Evolutionary conservation across 1,284 basidiomycete species (phyloP), one percentile per base, ranked within the genome.

Genomic region (Cutaneotrichosporon sp.): DNA sequence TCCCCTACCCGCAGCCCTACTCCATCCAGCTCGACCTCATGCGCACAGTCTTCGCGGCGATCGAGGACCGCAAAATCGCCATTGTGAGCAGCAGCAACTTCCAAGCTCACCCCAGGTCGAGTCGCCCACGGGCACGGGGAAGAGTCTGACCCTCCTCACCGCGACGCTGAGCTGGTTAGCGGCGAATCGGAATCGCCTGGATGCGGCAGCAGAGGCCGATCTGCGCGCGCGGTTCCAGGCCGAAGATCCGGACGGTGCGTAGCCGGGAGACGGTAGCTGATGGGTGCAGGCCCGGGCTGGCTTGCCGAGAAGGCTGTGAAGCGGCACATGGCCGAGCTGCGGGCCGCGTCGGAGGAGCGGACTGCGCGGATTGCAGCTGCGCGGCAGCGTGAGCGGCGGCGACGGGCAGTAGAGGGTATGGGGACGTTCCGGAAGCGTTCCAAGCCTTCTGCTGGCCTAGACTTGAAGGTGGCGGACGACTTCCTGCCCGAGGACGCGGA

Each of bases 51-150:
- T 97, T 94, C 68, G 64, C 79, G 3, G 81, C 86, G 0, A 87
- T 97, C 46, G 91, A 97, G 67, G 61, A 72, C 5, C 45, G 79
- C 64, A 71, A 86, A 81, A 72, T 96, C 9, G 84, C 89, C 2
- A 86, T 97, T 25, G 69, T 71, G 16, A 19, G 63, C 59, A 19
- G 5, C 8, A 3, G 11, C 6, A 4, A 16, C n/a, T 17, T 4
- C 4, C 3, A 6, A 31, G 17, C 47, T 55, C 50, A 55, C 39
- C 8, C 3, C 50, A 74, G 71, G 71, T 90, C 19, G 88, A 91
- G 69, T 88, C 86, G 59, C 90, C 88, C 0, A 91, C 89, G 0
- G 89, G 89, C 59, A 91, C 89, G 81, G 90, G 90, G 25, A 93
- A 93, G 74, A 89, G 88, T 0, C 74, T 92, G n/a, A 89, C 85